A percentile compares a stretch with the other conserved stretches of the same genome.
Evolutionary conservation across 2,329 filamentous ascomycete species (phyloP).

Genomic region (Aquanectria penicillioides): DNA sequence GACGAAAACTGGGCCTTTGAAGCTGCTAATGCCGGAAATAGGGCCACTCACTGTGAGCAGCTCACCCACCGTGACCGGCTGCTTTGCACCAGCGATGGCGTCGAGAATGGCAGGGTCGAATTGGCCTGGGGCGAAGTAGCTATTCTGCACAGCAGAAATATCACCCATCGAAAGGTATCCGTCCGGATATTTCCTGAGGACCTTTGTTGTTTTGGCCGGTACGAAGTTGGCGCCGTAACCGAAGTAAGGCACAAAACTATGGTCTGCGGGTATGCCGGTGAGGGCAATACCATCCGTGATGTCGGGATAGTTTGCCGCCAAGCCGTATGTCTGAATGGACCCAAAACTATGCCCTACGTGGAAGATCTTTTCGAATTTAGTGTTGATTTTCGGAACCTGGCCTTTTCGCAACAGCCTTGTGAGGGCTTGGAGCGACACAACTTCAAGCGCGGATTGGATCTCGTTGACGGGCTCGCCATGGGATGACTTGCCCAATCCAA

Average conservation of each 20-base stretch:
- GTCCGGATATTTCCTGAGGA: background rate
- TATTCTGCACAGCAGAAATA: background rate
- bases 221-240: background rate
- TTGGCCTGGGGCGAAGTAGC: constrained; percentile 1
- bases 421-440: background rate
- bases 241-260: background rate
- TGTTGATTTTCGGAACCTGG: background rate
- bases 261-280: background rate
- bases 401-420: background rate
- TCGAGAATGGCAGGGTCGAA: background rate
- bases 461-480: constrained; percentile 1
- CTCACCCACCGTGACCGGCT: background rate
- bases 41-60: background rate
- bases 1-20: background rate
- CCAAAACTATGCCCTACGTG: constrained; percentile 3
- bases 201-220: background rate
- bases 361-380: background rate
- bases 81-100: background rate
- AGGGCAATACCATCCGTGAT: constrained; percentile 2
- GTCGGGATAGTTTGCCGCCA: background rate
- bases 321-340: background rate
- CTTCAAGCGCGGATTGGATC: background rate
- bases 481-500: background rate
- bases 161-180: background rate
- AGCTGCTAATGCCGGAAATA: background rate